Evolutionary conservation across 1,284 basidiomycete species (phyloP).

Genomic region (Irpex sp.): DNA sequence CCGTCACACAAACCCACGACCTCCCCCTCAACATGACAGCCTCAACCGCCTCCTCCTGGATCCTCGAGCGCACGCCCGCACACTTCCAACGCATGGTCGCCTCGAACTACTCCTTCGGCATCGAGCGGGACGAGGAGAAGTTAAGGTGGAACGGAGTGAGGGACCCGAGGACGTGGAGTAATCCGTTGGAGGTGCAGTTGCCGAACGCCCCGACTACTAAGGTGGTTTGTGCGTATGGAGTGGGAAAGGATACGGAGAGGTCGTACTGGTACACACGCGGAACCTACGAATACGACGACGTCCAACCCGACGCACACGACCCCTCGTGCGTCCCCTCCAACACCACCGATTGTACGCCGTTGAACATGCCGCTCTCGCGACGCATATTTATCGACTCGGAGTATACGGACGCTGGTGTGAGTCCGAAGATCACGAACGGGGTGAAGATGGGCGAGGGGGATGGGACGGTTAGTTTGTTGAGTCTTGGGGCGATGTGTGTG

Average conservation of each 20-base stretch:
- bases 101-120: constrained; percentile 90
- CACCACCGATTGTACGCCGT: constrained; percentile 40
- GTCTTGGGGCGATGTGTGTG: constrained; percentile 92
- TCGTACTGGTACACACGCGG: constrained; percentile 83
- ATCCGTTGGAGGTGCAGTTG: constrained; percentile 88
- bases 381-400: constrained; percentile 83
- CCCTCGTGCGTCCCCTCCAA: constrained; percentile 38
- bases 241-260: constrained; percentile 95
- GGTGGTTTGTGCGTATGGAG: constrained; percentile 92
- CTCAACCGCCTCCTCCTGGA: constrained; percentile 73
- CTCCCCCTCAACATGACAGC: constrained; percentile 72
- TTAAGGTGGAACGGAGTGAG: constrained; percentile 59
- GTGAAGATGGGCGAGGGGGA: constrained; percentile 94
- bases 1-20: neutral
- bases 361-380: constrained; percentile 58
- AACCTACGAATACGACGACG: constrained; percentile 65
- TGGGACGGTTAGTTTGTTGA: constrained; percentile 89
- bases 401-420: constrained; percentile 61
- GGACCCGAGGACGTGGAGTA: constrained; percentile 88
- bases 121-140: constrained; percentile 73
- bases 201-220: constrained; percentile 92
- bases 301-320: constrained; percentile 41
- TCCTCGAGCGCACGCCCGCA: constrained; percentile 80
- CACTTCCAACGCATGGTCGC: constrained; percentile 92
- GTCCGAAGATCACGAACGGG: constrained; percentile 76